Evolutionary conservation across 768 basidiomycete genomes (phyloP).

Genomic region (Suillus cothurnatus): DNA sequence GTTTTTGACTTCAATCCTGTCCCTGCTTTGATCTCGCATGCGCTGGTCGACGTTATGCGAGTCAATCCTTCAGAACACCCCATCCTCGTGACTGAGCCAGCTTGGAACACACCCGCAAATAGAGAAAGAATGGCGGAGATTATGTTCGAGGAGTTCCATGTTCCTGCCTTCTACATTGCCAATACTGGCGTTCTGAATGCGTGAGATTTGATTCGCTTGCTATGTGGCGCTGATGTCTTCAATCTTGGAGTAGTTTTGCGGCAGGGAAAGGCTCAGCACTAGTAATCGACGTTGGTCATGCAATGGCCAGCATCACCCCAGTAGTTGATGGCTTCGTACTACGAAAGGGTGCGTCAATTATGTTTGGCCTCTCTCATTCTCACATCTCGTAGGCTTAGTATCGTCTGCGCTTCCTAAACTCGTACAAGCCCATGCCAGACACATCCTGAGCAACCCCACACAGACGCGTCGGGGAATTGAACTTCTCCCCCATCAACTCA

Average conservation of each 20-base stretch:
- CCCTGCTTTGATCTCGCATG: slow-evolving; percentile 70
- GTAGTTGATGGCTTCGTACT: slow-evolving; percentile 98
- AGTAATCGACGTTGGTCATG: slow-evolving; percentile 91
- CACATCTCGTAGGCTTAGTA: slow-evolving; percentile 59
- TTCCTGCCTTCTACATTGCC: slow-evolving; percentile 95
- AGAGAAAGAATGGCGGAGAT: slow-evolving; percentile 95
- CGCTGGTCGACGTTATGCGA: slow-evolving; percentile 74
- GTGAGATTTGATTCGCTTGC: slow-evolving; percentile 41
- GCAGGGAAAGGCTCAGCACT: slow-evolving; percentile 97
- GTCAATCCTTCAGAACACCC: slow-evolving; percentile 86
- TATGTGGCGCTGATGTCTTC: slow-evolving; percentile 14
- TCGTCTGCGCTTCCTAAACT: slow-evolving; percentile 78
- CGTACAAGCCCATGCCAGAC: slow-evolving; percentile 77
- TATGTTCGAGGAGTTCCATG: slow-evolving; percentile 95
- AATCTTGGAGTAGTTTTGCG: slow-evolving; percentile 66
- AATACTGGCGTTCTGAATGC: slow-evolving; percentile 94
- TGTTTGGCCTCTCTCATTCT: background rate
- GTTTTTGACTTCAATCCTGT: slow-evolving; percentile 80
- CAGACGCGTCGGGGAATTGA: slow-evolving; percentile 60
- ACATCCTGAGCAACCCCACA: slow-evolving; percentile 57
- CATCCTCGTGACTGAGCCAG: slow-evolving; percentile 89
- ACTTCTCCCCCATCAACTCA: slow-evolving; percentile 84
- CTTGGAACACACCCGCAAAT: slow-evolving; percentile 95
- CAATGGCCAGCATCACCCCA: slow-evolving; percentile 88
- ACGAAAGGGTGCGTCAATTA: slow-evolving; percentile 68